Percentiles rank a stretch among this genome's conserved stretches.
Evolutionary conservation across 768 basidiomycete species (phyloP).

Genomic region (Boletus rubescentipes): DNA sequence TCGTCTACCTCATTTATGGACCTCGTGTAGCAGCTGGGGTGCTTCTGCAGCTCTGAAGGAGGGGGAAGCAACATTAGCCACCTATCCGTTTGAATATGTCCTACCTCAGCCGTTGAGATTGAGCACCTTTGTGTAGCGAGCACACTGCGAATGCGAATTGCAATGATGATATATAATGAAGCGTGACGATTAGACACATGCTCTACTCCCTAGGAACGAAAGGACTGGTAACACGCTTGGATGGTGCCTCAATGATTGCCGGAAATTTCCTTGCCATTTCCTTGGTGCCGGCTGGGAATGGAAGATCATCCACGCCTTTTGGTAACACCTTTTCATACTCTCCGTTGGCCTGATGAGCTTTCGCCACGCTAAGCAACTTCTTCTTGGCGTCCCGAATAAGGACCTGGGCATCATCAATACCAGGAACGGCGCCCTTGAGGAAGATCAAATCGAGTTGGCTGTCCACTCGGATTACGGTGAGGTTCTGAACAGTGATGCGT

Average conservation of each 20-base stretch:
- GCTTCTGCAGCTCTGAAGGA: not conserved
- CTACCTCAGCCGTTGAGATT: not conserved
- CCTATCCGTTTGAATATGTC: not conserved
- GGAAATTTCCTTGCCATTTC: constrained; percentile 70
- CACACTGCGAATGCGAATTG: not conserved
- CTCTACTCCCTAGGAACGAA: constrained; percentile 71
- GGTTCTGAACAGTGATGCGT: constrained; percentile 82
- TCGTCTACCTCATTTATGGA: too few species aligned
- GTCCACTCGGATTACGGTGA: constrained; percentile 88
- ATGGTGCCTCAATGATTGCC: constrained; percentile 65
- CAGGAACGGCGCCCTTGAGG: constrained; percentile 89
- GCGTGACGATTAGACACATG: constrained; percentile 9
- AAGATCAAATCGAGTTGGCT: constrained; percentile 82
- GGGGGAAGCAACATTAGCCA: not conserved
- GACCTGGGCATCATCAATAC: constrained; percentile 85
- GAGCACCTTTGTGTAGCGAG: not conserved
- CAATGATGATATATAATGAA: constrained; percentile 1
- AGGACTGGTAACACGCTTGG: constrained; percentile 74
- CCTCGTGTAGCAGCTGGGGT: too few species aligned
- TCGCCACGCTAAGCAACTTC: constrained; percentile 63
- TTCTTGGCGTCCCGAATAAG: constrained; percentile 88
- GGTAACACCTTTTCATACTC: constrained; percentile 76
- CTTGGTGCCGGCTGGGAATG: constrained; percentile 88
- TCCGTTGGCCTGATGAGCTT: constrained; percentile 67
- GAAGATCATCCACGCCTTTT: constrained; percentile 79